Conservation (phyloP, 2,329 filamentous ascomycete species). For the Calycina marina region DNA sequence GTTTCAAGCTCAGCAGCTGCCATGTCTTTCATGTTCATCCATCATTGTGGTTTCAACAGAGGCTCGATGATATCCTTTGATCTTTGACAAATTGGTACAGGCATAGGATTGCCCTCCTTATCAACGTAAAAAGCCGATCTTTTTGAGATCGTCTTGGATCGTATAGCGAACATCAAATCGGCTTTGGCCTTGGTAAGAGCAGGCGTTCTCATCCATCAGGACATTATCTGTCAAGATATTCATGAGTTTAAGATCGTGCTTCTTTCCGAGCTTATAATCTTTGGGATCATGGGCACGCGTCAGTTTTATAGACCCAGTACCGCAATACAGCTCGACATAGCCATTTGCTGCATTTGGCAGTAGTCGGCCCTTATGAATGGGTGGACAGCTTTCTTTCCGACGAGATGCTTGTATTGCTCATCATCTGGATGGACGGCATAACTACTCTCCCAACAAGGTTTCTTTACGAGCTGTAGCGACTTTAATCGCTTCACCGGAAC, state of each 20-base stretch:
- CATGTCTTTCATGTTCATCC: conserved; percentile 83
- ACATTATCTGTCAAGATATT: conserved; percentile 92
- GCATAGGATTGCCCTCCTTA: conserved; percentile 92
- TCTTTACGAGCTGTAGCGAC: conserved; percentile 88
- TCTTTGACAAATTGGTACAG: conserved; percentile 75
- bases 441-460: conserved; percentile 86
- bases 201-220: conserved; percentile 72
- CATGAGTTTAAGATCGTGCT: conserved; percentile 77
- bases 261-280: conserved; percentile 76
- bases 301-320: conserved; percentile 93
- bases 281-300: conserved; percentile 93
- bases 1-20: conserved; percentile 67
- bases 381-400: conserved; percentile 76
- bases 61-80: conserved; percentile 94
- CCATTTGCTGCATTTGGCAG: conserved; percentile 77
- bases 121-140: conserved; percentile 79
- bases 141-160: conserved; percentile 71
- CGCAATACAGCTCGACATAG: conserved; percentile 84
- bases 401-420: conserved; percentile 69
- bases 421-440: conserved; percentile 88
- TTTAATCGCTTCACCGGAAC: conserved; percentile 66
- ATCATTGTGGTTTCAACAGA: conserved; percentile 93
- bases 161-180: conserved; percentile 84
- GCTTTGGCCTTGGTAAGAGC: conserved; percentile 71
- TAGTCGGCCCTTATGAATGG: conserved; percentile 67